Base-by-base conservation (phyloP, 108 stramenopile genomes). In the Pseudonitzschia delicatissima region DNA sequence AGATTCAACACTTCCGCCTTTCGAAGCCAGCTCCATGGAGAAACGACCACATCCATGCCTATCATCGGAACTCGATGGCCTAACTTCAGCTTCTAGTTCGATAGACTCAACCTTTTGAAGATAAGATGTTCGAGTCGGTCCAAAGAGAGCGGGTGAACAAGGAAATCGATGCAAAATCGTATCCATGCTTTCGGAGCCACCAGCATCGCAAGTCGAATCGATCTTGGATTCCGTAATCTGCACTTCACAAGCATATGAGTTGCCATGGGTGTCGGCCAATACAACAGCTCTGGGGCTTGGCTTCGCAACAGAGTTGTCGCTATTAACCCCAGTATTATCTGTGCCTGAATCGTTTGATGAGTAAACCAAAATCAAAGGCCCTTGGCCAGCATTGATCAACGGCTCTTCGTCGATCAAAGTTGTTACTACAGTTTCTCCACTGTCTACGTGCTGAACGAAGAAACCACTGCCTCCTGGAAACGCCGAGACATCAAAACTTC, bases 81-180 rank as follows among this genome's bases (percentile, higher is more conserved):
- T 39, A 35, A 84, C 28, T 26, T 32, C 42, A 2, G 75, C 83
- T 34, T 74, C 74, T 3, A 87, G 45, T 26, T 47, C 45, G 5
- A 77, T 15, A 8, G 71, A 86, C 33, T 45, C 69, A 29, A 40
- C 58, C 26, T 66, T 25, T 20, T 21, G 42, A 28, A 92, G 51
- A 8, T 78, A 42, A 5, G 68, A 31, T 31, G 86, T 64, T 26
- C 66, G 60, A 32, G 86, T 72, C 12, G 74, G 79, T 26, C 91
- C 87, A 79, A 89, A 92, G 20, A 89, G 51, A n/a, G 78, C 86
- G n/a, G 88, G 88, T 12, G 76, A 63, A 57, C 91, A 92, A 6
- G 91, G 86, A 59, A 76, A 72, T 23, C 35, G 29, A 18, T 66
- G 67, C n/a, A 83, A 5, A 9, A 64, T 25, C 23, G 58, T 42